phyloP scores from a whole-genome alignment of 345 rosid genomes.

The Abelmoschus esculentus region DNA sequence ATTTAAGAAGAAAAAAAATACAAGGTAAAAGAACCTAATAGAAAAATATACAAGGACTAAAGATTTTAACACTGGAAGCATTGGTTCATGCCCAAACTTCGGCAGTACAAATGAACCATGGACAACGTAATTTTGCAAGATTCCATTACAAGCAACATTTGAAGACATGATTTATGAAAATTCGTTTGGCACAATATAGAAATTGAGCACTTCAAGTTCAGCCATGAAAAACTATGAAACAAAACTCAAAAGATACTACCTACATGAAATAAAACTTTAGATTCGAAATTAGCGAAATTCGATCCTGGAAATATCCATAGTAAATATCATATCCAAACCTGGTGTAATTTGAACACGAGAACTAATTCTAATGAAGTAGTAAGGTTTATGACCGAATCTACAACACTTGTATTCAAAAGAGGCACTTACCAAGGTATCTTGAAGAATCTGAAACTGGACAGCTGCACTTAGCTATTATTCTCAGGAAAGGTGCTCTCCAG shows the following conservation, averaged over 20 bases:
- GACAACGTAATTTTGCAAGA: not conserved
- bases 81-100: too few species aligned
- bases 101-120: too few species aligned
- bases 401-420: not conserved
- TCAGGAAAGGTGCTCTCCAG: slow-evolving; percentile 1
- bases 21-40: too few species aligned
- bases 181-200: not conserved
- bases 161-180: not conserved
- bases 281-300: not conserved
- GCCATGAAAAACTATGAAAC: not conserved
- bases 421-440: not conserved
- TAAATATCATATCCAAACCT: too few species aligned
- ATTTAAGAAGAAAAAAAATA: too few species aligned
- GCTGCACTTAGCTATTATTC: slow-evolving; percentile 6
- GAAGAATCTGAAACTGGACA: not conserved
- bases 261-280: not conserved
- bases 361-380: not conserved
- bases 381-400: not conserved
- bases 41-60: too few species aligned
- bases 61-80: too few species aligned
- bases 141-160: not conserved
- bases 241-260: not conserved
- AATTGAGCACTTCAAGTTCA: not conserved
- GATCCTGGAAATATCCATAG: not conserved
- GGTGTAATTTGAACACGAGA: too few species aligned